Conservation (phyloP, 306 rosid genomes). For the Medicago ruthenica region DNA sequence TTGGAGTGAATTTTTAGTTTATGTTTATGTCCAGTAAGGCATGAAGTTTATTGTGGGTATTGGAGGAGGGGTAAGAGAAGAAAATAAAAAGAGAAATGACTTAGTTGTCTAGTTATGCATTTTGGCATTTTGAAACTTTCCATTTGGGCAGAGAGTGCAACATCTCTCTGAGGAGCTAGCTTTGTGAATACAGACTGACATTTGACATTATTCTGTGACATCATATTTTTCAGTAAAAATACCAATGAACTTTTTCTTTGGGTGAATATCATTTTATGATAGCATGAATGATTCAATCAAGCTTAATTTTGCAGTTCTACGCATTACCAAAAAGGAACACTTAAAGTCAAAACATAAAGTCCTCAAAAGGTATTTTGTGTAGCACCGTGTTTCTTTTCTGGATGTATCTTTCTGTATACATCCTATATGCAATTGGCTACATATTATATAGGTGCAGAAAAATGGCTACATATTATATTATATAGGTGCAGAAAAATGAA, state of each 20-base stretch:
- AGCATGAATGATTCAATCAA: constrained; percentile 29
- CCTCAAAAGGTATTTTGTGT: constrained; percentile 63
- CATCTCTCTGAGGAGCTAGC: too few relatives aligned
- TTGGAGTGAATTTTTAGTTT: constrained; percentile 32
- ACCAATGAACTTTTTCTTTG: neutral
- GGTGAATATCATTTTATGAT: neutral
- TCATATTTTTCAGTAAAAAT: neutral
- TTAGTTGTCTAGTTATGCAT: too few relatives aligned
- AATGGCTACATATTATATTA: too few relatives aligned
- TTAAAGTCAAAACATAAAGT: constrained; percentile 70
- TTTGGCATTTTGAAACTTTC: too few relatives aligned
- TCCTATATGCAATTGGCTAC: constrained; percentile 12
- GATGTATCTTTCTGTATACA: constrained; percentile 16
- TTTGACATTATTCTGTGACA: neutral
- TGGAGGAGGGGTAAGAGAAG: neutral
- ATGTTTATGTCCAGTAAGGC: constrained; percentile 29
- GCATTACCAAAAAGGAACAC: constrained; percentile 64
- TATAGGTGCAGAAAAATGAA: too few relatives aligned
- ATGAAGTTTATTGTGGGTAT: too few relatives aligned
- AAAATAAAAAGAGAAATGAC: neutral
- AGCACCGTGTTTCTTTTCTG: constrained; percentile 19
- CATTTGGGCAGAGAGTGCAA: too few relatives aligned
- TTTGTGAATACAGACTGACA: neutral
- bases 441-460: too few relatives aligned
- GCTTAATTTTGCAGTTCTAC: constrained; percentile 48